Percentiles rank a stretch among this genome's conserved stretches.
These are phyloP conservation scores for Paramecium caudatum DNA, from an alignment of 73 alveolate genomes.

Conservation along the genomic window DNA sequence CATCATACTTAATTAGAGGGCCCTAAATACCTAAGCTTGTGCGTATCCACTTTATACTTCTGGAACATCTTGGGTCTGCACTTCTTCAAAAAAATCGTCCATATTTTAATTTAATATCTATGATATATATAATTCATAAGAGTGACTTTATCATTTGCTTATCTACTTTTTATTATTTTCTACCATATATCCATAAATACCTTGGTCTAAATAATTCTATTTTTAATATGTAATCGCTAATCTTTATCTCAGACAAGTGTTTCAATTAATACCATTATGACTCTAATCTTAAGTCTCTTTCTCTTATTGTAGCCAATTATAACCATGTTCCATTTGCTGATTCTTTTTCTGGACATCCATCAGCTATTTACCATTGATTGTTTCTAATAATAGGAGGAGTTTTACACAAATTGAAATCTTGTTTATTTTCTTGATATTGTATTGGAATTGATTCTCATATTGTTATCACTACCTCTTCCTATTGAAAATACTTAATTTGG, in stretches of 20 bases:
- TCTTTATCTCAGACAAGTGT: constrained; percentile 63
- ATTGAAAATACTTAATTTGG: not conserved
- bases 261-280: not conserved
- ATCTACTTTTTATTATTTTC: not conserved
- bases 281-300: not conserved
- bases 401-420: constrained; percentile 37
- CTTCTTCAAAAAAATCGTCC: constrained; percentile 36
- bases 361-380: constrained; percentile 58
- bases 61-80: not conserved
- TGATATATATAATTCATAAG: not conserved
- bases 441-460: constrained; percentile 55
- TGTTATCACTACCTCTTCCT: constrained; percentile 34
- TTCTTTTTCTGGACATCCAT: constrained; percentile 67
- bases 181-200: not conserved
- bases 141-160: not conserved
- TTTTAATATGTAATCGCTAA: constrained; percentile 65
- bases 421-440: constrained; percentile 74
- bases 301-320: not conserved
- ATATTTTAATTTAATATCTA: constrained; percentile 3
- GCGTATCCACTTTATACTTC: not conserved
- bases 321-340: constrained; percentile 78
- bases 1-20: not conserved
- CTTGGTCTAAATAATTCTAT: not conserved
- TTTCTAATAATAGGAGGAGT: not conserved
- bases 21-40: not conserved